phyloP scores from a whole-genome alignment of 2,329 filamentous ascomycete genomes.

The Fusarium paranaense region DNA sequence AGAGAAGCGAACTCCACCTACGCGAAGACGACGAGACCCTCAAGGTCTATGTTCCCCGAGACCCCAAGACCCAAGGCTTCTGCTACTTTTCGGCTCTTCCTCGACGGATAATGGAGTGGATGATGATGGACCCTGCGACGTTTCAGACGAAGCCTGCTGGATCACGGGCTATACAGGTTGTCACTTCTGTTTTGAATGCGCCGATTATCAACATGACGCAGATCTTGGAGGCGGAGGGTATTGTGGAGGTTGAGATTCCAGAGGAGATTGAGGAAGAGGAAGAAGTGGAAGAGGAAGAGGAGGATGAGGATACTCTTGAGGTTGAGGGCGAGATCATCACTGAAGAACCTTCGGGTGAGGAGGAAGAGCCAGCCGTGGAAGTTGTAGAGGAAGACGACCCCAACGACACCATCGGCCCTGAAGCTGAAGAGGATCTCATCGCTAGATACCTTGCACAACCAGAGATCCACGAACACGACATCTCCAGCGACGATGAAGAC shows the following conservation, averaged over 20 bases:
- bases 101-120: constrained; percentile 46
- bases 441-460: neutral
- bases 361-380: neutral
- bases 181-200: constrained; percentile 28
- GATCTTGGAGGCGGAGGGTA: constrained; percentile 36
- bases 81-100: constrained; percentile 46
- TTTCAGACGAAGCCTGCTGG: neutral
- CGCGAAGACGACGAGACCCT: constrained; percentile 37
- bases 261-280: neutral
- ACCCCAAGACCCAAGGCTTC: constrained; percentile 42
- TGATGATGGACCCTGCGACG: constrained; percentile 47
- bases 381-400: neutral
- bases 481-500: neutral
- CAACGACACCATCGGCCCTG: neutral
- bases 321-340: neutral
- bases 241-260: constrained; percentile 28
- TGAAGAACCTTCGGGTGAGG: neutral
- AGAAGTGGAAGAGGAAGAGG: neutral
- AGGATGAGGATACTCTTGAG: neutral
- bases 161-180: constrained; percentile 16
- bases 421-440: neutral
- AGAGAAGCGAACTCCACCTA: constrained; percentile 45
- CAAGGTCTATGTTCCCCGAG: constrained; percentile 48
- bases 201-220: constrained; percentile 27
- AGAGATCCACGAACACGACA: constrained; percentile 12